phyloP scores from a whole-genome alignment of 306 rosid genomes.

The Gillenia trifoliata region DNA sequence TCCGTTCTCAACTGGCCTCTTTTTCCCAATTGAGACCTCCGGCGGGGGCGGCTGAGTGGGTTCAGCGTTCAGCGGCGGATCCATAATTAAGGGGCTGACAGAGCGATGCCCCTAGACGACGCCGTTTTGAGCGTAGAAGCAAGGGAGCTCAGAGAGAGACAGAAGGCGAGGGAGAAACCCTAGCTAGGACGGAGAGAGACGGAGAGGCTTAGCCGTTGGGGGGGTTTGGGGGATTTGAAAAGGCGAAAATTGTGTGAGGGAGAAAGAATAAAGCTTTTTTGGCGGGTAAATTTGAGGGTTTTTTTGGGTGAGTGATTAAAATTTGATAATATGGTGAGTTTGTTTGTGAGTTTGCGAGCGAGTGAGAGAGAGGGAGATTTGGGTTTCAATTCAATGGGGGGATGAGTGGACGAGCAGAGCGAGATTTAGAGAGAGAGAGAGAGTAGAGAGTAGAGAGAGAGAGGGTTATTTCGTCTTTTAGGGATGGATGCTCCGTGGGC shows the following conservation, averaged over 20 bases:
- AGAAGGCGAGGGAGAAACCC: slow-evolving; percentile 25
- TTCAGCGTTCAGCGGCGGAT: slow-evolving; percentile 12
- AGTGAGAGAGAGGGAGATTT: background rate
- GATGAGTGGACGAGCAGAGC: slow-evolving; percentile 12
- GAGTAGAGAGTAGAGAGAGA: background rate
- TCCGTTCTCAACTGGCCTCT: slow-evolving; percentile 42
- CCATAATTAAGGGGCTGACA: slow-evolving; percentile 13
- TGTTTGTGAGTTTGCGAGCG: background rate
- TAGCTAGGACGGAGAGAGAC: slow-evolving; percentile 21
- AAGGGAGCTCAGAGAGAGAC: background rate
- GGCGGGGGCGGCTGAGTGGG: background rate
- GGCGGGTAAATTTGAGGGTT: slow-evolving; percentile 30
- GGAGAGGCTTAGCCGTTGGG: slow-evolving; percentile 1
- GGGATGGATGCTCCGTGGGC: background rate
- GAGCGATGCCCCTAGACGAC: background rate
- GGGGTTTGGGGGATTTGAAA: slow-evolving; percentile 15
- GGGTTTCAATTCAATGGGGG: slow-evolving; percentile 4
- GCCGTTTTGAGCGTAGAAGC: background rate
- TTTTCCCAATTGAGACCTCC: slow-evolving; percentile 14
- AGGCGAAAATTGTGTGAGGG: slow-evolving; percentile 15
- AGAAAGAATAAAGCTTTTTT: slow-evolving; percentile 10
- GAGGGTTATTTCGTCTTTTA: slow-evolving; percentile 2
- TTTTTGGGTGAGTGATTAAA: slow-evolving; percentile 7
- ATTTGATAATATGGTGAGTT: background rate
- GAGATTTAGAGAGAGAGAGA: slow-evolving; percentile 6